Evolutionary conservation across 768 basidiomycete genomes (phyloP), one percentile per base, ranked within the genome.

Genomic region (Pleurotus tuoliensis): DNA sequence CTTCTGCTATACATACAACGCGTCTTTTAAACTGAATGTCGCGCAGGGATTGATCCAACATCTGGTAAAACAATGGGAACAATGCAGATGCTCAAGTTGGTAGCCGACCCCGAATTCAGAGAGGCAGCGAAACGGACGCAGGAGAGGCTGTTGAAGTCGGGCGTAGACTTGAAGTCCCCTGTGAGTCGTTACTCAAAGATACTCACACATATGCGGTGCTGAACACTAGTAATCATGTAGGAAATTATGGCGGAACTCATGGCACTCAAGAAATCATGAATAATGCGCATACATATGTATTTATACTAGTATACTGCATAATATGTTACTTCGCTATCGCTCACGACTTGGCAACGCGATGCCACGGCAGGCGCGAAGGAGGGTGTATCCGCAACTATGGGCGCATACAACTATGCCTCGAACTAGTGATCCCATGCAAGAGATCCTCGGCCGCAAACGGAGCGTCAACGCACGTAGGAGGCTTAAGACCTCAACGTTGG

Each of bases 141-240:
- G 50, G 73, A 74, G 12, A 83, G 82, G 56, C 65, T 88, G 58
- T 64, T 79, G 51, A 82, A 81, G 34, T 82, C 83, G 18, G 87
- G 84, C 4, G 65, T 89, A n/a, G 80, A 87, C 63, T 55, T 85
- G 37, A 68, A 66, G 37, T 78, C 81, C 47, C 76, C 82, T 69
- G 86, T 86, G 60, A 53, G 76, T 62, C 13, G 48, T n/a, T 4
- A 9, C 6, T 50, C 48, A 15, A 3, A 4, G 12, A 15, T 25
- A 34, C 11, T 30, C 20, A 7, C 22, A 12, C 11, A 34, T 50
- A 5, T 22, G 41, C 7, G 15, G 11, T 27, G 15, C 8, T 20
- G 7, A 16, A 15, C n/a, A 16, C 1, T 4, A 9, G 20, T n/a
- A 38, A 3, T 30, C 8, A n/a, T 15, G n/a, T n/a, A 50, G 48